Evolutionary conservation across 2,329 filamentous ascomycete species (phyloP), one percentile per base, ranked within the genome.

Genomic region (Pseudopyricularia cyperi): DNA sequence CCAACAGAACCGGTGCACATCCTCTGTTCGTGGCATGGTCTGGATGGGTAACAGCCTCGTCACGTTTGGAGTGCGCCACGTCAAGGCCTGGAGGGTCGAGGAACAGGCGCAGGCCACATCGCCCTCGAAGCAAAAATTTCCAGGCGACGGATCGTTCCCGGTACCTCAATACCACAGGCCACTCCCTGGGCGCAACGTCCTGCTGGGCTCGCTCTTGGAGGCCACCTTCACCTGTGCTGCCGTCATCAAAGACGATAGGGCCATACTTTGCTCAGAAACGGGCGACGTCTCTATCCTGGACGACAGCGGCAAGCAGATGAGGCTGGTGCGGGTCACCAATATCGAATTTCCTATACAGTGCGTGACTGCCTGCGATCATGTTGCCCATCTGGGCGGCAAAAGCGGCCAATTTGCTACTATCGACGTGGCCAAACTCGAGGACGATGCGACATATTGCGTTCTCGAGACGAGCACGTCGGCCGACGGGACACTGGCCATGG

Each of bases 31-130:
- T 57, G 83, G 85, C 51, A 95, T 98, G 80, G 77, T 86, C 39
- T 98, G 93, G 91, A 80, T 96, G 67, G 90, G 90, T 11, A 85
- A 76, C 58, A 86, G 70, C 58, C 75, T 98, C 51, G 74, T 98
- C 54, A 96, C 91, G 55, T 80, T 93, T 24, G 93, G 93, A 14
- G 85, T 93, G 50, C 82, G 93, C 26, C 91, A 96, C 68, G 81
- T 96, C 65, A 97, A 96, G 67, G 79, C 94, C 50, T 98, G 93
- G 93, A 83, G 84, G 58, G 76, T 93, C 11, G 87, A 93, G 34
- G 88, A 91, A 26, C 69, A 60, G 61, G 53, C 71, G 63, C 55
- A 55, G 42, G 69, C 74, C 17, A 68, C 69, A 5, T 85, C 85
- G 22, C 84, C 86, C 1, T 71, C 75, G 8, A 88, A 87, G 62